Conservation (phyloP, 139 green algal species). For the Mychonastes homosphaera region DNA sequence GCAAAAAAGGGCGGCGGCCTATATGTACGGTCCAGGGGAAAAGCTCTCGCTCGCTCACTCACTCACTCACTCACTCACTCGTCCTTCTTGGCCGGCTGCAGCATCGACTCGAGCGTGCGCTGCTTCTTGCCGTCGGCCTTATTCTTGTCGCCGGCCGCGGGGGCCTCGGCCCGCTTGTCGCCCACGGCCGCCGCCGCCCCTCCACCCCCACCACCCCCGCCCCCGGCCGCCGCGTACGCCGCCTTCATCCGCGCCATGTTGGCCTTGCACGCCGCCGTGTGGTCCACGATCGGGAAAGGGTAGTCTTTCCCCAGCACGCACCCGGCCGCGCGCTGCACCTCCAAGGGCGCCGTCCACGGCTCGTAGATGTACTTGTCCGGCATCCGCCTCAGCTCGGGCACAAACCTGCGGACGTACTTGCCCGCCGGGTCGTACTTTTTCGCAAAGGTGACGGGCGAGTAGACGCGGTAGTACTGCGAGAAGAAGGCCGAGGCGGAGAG, state of each 20-base stretch:
- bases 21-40: too few species aligned
- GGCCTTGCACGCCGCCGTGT: constrained; percentile 48
- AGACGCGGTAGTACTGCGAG: constrained; percentile 65
- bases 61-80: too few species aligned
- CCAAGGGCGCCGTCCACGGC: constrained; percentile 79
- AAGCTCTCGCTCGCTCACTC: too few species aligned
- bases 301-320: constrained; percentile 91
- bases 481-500: constrained; percentile 82
- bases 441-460: constrained; percentile 13
- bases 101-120: too few species aligned
- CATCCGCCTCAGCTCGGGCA: constrained; percentile 45
- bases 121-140: too few species aligned
- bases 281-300: constrained; percentile 78
- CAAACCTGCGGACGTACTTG: constrained; percentile 58
- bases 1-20: too few species aligned
- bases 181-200: constrained; percentile 19
- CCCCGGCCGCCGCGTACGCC: constrained; percentile 25
- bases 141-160: too few species aligned
- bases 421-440: constrained; percentile 90
- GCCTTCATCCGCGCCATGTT: constrained; percentile 62
- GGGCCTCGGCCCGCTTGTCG: too few species aligned
- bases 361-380: constrained; percentile 92
- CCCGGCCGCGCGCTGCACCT: constrained; percentile 62
- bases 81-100: too few species aligned
- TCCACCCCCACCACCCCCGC: too few species aligned